Conservation (phyloP, 306 rosid species). For the Prunus mongolica region DNA sequence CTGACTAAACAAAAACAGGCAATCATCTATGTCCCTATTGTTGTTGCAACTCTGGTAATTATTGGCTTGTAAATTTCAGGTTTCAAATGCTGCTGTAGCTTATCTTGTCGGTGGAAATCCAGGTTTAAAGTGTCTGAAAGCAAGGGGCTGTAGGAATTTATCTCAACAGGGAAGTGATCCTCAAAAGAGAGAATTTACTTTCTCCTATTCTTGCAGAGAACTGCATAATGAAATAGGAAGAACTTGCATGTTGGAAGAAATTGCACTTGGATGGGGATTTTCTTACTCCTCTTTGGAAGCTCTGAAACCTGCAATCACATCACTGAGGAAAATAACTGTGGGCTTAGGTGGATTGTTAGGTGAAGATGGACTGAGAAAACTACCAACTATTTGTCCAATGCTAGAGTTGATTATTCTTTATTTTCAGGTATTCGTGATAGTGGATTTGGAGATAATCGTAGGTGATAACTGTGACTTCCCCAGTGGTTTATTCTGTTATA, state of each 20-base stretch:
- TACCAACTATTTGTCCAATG: constrained; percentile 54
- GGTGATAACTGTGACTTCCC: constrained; percentile 30
- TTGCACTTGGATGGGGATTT: constrained; percentile 80
- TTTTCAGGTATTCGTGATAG: constrained; percentile 56
- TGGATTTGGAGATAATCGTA: constrained; percentile 26
- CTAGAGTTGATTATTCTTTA: constrained; percentile 57
- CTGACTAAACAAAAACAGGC: not conserved
- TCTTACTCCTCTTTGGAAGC: constrained; percentile 55
- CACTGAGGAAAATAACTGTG: constrained; percentile 48
- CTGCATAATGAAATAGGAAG: constrained; percentile 42
- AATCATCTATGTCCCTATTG: not conserved
- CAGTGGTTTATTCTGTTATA: not conserved
- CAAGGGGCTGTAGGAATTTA: constrained; percentile 58
- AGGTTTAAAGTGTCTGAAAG: constrained; percentile 55
- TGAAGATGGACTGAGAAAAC: constrained; percentile 50
- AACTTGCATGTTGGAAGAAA: constrained; percentile 55
- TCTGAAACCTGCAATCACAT: constrained; percentile 54
- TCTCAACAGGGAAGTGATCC: constrained; percentile 27
- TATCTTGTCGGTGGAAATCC: constrained; percentile 43
- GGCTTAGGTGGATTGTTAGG: constrained; percentile 70
- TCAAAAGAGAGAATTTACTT: constrained; percentile 31
- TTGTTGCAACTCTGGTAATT: constrained; percentile 10
- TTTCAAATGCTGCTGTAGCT: constrained; percentile 62
- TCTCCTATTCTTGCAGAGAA: constrained; percentile 32
- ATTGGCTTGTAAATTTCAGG: constrained; percentile 38